Conservation (phyloP, 306 rosid genomes). For the Cercis canadensis region DNA sequence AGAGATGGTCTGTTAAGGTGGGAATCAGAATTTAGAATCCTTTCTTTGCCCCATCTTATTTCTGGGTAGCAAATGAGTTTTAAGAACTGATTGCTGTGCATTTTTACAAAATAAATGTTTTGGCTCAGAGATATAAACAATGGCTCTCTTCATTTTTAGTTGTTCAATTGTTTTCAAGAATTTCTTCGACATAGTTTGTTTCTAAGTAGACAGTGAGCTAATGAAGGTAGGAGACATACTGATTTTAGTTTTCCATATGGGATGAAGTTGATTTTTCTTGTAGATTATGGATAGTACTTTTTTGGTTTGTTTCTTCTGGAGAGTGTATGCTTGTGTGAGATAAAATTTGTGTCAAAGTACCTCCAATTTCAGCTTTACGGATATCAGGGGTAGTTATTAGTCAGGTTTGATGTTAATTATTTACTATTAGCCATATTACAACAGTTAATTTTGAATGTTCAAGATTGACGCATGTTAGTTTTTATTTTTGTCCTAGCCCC, state of each 20-base stretch:
- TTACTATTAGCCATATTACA: neutral
- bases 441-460: neutral
- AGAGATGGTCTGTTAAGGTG: constrained; percentile 24
- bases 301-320: neutral
- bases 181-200: neutral
- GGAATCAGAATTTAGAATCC: neutral
- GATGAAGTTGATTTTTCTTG: neutral
- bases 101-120: neutral
- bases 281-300: neutral
- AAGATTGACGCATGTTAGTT: neutral
- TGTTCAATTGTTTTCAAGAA: too few species aligned
- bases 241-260: neutral
- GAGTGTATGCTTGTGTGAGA: neutral
- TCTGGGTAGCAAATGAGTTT: neutral
- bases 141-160: too few species aligned
- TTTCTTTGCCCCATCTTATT: too few species aligned
- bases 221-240: neutral
- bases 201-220: neutral
- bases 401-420: constrained; percentile 21
- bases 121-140: neutral
- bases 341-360: neutral
- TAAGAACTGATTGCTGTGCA: neutral
- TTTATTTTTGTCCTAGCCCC: constrained; percentile 1
- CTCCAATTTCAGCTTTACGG: neutral
- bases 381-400: constrained; percentile 26